phyloP scores from a whole-genome alignment of 495 filamentous ascomycete species.

The Neurospora tetraspora region DNA sequence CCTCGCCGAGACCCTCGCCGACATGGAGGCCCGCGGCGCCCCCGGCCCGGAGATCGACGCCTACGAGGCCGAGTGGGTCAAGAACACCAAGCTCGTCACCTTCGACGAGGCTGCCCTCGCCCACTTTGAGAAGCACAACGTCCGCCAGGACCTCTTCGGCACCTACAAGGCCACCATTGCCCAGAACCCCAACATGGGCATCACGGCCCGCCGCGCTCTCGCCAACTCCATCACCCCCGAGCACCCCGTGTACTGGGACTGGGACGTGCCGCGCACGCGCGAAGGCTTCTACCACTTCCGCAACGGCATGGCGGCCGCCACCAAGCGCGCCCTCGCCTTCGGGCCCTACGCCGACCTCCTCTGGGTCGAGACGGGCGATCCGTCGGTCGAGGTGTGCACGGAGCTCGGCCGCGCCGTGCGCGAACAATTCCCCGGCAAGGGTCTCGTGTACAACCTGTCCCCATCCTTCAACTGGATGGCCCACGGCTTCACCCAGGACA shows the following conservation, averaged over 20 bases:
- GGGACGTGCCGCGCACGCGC: conserved; percentile 86
- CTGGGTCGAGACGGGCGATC: conserved; percentile 93
- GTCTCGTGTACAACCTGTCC: conserved; percentile 88
- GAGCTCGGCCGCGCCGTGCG: conserved; percentile 69
- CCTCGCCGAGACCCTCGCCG: conserved; percentile 79
- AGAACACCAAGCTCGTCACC: conserved; percentile 73
- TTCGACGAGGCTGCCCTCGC: conserved; percentile 83
- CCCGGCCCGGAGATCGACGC: conserved; percentile 68
- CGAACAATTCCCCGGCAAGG: conserved; percentile 57
- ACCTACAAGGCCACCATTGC: conserved; percentile 53
- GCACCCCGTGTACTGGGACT: conserved; percentile 64
- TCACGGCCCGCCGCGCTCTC: conserved; percentile 63
- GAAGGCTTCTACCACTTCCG: conserved; percentile 96
- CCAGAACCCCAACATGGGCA: conserved; percentile 57
- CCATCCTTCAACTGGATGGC: conserved; percentile 98
- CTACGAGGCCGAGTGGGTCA: conserved; percentile 85
- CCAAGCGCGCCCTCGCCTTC: conserved; percentile 84
- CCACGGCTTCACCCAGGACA: conserved; percentile 74
- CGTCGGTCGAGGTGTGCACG: conserved; percentile 63
- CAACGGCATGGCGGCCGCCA: conserved; percentile 78
- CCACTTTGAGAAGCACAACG: conserved; percentile 57
- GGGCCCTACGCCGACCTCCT: conserved; percentile 89
- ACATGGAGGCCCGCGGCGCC: conserved; percentile 75
- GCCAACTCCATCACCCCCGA: conserved; percentile 49
- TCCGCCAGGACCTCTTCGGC: conserved; percentile 48